Evolutionary conservation across 768 basidiomycete genomes (phyloP), one percentile per base, ranked within the genome.

Genomic region (Terana coerulea): DNA sequence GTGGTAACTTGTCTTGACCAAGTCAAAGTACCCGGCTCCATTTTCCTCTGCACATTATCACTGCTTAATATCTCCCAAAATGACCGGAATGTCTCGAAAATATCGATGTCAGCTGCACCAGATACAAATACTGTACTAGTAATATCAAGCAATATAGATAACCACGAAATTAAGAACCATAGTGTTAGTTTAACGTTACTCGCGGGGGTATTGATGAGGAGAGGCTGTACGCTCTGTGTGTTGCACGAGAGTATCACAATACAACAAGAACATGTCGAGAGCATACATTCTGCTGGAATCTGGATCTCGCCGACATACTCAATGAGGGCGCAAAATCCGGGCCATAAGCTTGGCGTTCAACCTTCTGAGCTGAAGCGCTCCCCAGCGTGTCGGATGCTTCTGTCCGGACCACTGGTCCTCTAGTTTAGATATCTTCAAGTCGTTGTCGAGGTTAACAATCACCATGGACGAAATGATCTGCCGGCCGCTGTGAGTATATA

Each of bases 351-450:
- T 78, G 8, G 76, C 84, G 57, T 76, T 78, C 30, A 76, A 35
- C 30, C 70, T 67, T 37, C 83, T 75, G 45, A 85, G 64, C 30
- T 74, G 63, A 31, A 72, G 62, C 10, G 75, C 67, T 21, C 78
- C 79, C 61, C 72, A 79, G 53, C 72, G 66, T 1, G 69, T 72
- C 15, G 82, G 77, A 21, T 76, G 67, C 15, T 78, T 75, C 37
- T 77, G 70, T 22, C 84, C 84, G 34, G 75, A 64, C 78, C 84
- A 81, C 57, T 81, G 76, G 53, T 87, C 83, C 29, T 77, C 70
- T 52, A 87, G 63, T 26, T 72, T 72, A 4, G 75, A 65, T 43
- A 88, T 85, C 68, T 75, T 82, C 52, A 82, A 76, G 40, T 83
- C 67, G 3, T 83, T 81, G 60, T 87, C 84, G 47, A 88, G 65